Evolutionary conservation across 441 rosid genomes (phyloP).

Genomic region (Aleurites moluccanus): DNA sequence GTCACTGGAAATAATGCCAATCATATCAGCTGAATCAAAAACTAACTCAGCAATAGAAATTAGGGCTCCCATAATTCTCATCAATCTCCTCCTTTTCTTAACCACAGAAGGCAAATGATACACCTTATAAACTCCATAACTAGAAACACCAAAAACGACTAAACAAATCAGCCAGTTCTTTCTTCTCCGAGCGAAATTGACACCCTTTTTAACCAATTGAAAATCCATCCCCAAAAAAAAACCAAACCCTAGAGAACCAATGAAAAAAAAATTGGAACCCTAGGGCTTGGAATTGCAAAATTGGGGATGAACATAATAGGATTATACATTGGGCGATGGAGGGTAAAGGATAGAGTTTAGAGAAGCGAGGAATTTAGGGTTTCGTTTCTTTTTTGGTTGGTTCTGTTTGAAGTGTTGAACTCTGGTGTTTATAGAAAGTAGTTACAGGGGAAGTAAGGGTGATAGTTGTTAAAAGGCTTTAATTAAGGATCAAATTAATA

Average conservation of each 20-base stretch:
- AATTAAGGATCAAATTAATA: background rate
- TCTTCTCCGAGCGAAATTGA: constrained; percentile 41
- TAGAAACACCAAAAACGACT: constrained; percentile 52
- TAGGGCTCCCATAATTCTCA: constrained; percentile 54
- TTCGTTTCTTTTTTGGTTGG: background rate
- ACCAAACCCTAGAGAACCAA: constrained; percentile 18
- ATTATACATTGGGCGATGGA: background rate
- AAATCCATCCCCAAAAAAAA: constrained; percentile 44
- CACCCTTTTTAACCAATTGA: constrained; percentile 39
- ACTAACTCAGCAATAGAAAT: constrained; percentile 61
- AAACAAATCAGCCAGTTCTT: constrained; percentile 53
- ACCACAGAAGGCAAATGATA: constrained; percentile 52
- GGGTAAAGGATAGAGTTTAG: background rate
- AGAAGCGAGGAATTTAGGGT: constrained; percentile 26
- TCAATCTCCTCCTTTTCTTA: constrained; percentile 46
- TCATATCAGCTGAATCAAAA: constrained; percentile 65
- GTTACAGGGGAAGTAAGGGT: background rate
- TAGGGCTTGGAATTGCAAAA: constrained; percentile 16
- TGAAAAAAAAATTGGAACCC: constrained; percentile 8
- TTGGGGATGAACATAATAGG: background rate
- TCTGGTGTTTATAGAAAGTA: background rate
- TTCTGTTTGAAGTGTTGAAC: background rate
- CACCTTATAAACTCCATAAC: constrained; percentile 60
- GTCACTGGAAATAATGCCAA: constrained; percentile 63
- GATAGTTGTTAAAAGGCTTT: background rate